Evolutionary conservation across 768 basidiomycete species (phyloP).

Genomic region (Termitomyces sp.): DNA sequence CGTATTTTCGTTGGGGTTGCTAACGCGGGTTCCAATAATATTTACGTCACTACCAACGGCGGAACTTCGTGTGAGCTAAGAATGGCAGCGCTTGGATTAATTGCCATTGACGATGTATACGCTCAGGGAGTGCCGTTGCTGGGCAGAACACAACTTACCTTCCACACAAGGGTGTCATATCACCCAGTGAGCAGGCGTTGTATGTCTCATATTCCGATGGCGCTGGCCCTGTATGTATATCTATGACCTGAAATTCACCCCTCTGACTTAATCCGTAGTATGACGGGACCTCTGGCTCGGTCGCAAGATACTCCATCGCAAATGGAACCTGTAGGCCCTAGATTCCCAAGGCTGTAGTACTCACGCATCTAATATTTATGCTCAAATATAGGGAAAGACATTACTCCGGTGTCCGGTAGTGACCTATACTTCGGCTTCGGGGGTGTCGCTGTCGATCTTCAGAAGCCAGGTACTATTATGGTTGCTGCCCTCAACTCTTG

Average conservation of each 20-base stretch:
- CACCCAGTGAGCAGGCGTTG: constrained; percentile 50
- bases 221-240: constrained; percentile 46
- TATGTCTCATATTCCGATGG: constrained; percentile 64
- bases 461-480: constrained; percentile 63
- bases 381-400: constrained; percentile 43
- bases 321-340: constrained; percentile 37
- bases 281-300: constrained; percentile 49
- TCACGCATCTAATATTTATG: neutral
- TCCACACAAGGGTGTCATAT: constrained; percentile 66
- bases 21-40: constrained; percentile 47
- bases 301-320: constrained; percentile 51
- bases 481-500: constrained; percentile 63
- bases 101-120: neutral
- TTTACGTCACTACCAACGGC: constrained; percentile 54
- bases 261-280: constrained; percentile 28
- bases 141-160: constrained; percentile 57
- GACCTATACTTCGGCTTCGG: constrained; percentile 63
- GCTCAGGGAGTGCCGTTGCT: constrained; percentile 51
- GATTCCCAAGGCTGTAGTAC: neutral
- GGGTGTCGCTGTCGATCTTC: constrained; percentile 56
- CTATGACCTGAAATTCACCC: neutral
- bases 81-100: neutral
- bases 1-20: constrained; percentile 71
- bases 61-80: constrained; percentile 49
- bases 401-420: constrained; percentile 58